A percentile compares a stretch with the other conserved stretches of the same genome.
Conservation (phyloP, 2,329 filamentous ascomycete species). For the Colletotrichum euphorbiae region DNA sequence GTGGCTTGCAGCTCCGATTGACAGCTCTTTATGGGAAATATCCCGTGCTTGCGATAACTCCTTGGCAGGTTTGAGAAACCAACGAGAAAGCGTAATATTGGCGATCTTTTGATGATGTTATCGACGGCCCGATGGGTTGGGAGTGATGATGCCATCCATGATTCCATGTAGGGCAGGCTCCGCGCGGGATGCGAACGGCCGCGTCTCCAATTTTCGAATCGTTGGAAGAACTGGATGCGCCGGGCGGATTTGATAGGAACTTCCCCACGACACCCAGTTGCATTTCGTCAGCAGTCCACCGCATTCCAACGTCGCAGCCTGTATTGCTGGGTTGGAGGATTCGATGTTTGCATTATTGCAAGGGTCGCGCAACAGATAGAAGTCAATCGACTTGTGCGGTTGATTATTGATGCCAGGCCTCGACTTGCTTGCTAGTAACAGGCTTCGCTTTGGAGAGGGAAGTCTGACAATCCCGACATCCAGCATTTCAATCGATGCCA, state of each 20-base stretch:
- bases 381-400: not conserved
- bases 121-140: not conserved
- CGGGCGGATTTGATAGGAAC: not conserved
- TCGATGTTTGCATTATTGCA: conserved; percentile 1
- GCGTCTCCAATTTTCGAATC: conserved; percentile 7
- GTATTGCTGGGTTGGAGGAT: not conserved
- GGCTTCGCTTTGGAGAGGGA: not conserved
- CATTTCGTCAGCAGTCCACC: conserved; percentile 34
- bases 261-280: conserved; percentile 11
- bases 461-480: conserved; percentile 1
- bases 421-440: not conserved
- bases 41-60: conserved; percentile 9
- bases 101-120: not conserved
- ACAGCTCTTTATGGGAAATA: conserved; percentile 23
- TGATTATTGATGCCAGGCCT: not conserved
- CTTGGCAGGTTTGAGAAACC: not conserved
- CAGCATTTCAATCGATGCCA: conserved; percentile 13
- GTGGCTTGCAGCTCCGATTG: conserved; percentile 25
- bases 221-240: not conserved
- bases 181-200: conserved; percentile 3
- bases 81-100: not conserved
- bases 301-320: conserved; percentile 16
- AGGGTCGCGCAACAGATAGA: not conserved
- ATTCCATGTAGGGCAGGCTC: not conserved
- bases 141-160: no score